phyloP scores from a whole-genome alignment of 768 basidiomycete species.

The Clavaria fumosa region DNA sequence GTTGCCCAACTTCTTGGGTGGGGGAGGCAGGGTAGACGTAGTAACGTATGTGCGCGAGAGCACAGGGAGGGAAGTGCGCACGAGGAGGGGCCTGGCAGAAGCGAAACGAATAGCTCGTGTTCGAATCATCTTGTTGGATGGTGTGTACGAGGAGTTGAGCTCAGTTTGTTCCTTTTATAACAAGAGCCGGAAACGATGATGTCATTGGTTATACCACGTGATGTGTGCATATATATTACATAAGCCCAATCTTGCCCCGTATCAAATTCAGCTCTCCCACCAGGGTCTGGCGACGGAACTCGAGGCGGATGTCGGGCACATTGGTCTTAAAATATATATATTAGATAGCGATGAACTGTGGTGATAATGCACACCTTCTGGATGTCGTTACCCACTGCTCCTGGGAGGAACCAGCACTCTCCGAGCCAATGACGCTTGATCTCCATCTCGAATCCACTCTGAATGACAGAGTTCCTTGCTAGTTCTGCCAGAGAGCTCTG shows the following conservation, averaged over 20 bases:
- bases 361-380: constrained; percentile 50
- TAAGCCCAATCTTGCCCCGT: constrained; percentile 9
- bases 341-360: constrained; percentile 2
- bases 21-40: too few relatives aligned
- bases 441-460: constrained; percentile 98
- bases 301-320: constrained; percentile 80
- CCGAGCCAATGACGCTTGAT: constrained; percentile 94
- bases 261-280: constrained; percentile 73
- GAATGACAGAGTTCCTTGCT: constrained; percentile 93
- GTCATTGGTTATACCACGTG: too few relatives aligned
- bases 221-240: not conserved
- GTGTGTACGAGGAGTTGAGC: too few relatives aligned
- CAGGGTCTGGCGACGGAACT: constrained; percentile 84
- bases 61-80: too few relatives aligned
- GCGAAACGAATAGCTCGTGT: too few relatives aligned
- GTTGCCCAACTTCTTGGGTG: too few relatives aligned
- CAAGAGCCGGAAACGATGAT: too few relatives aligned
- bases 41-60: too few relatives aligned
- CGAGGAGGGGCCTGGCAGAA: too few relatives aligned
- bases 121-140: too few relatives aligned
- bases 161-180: too few relatives aligned
- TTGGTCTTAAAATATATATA: constrained; percentile 53
- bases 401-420: constrained; percentile 83
- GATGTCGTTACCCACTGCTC: constrained; percentile 89
- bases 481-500: constrained; percentile 91